Percentiles rank a stretch among this genome's conserved stretches.
Evolutionary conservation across 768 basidiomycete genomes (phyloP).

Genomic region (Pisolithus sp.): DNA sequence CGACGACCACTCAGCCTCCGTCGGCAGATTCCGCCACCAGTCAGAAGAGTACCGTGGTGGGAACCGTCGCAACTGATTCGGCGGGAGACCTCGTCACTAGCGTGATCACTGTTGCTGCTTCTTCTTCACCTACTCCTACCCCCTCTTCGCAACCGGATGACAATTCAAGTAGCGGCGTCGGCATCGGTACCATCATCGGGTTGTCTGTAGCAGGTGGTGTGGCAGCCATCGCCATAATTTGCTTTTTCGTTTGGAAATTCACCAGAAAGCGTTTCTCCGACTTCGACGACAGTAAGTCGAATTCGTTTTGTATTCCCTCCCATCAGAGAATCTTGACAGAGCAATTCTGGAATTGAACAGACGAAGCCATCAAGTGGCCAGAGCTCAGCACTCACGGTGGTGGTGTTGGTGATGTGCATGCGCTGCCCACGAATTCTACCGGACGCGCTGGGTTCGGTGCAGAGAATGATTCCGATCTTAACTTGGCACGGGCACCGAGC

Average conservation of each 20-base stretch:
- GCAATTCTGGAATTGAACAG: slow-evolving; percentile 28
- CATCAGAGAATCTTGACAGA: background rate
- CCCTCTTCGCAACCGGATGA: slow-evolving; percentile 18
- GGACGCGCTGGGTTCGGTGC: slow-evolving; percentile 60
- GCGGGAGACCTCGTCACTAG: slow-evolving; percentile 26
- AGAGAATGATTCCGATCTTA: slow-evolving; percentile 56
- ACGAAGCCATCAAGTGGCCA: slow-evolving; percentile 88
- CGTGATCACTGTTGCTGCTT: slow-evolving; percentile 4
- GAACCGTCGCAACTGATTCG: slow-evolving; percentile 23
- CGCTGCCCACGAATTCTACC: slow-evolving; percentile 63
- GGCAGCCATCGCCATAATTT: slow-evolving; percentile 61
- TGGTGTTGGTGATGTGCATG: slow-evolving; percentile 46
- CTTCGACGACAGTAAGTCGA: slow-evolving; percentile 71
- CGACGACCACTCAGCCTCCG: background rate
- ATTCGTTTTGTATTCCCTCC: slow-evolving; percentile 6
- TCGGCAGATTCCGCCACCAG: background rate
- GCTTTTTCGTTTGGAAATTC: slow-evolving; percentile 83
- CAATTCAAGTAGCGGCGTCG: slow-evolving; percentile 29
- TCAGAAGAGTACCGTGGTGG: slow-evolving; percentile 1
- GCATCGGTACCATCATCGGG: slow-evolving; percentile 71
- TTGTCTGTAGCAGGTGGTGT: slow-evolving; percentile 78
- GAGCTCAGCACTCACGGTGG: slow-evolving; percentile 62
- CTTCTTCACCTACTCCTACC: slow-evolving; percentile 20
- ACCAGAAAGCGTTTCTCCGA: slow-evolving; percentile 69
- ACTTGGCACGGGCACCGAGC: slow-evolving; percentile 47